Evolutionary conservation across 805 yeast genomes (phyloP).

Genomic region (Barnettozyma pratensis): DNA sequence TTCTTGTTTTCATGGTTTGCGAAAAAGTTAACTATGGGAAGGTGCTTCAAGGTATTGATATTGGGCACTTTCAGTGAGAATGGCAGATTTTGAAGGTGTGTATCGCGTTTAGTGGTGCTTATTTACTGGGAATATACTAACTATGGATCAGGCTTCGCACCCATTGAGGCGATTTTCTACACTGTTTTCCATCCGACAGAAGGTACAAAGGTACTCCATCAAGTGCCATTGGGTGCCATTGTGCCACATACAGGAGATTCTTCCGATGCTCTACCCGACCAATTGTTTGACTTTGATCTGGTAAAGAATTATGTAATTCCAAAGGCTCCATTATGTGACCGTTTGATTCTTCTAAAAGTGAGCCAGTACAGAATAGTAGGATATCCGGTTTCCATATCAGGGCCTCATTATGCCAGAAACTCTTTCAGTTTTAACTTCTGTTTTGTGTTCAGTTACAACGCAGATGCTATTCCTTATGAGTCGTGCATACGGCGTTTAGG

Average conservation of each 20-base stretch:
- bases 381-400: conserved; percentile 80
- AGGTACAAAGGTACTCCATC: conserved; percentile 88
- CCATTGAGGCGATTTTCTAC: conserved; percentile 84
- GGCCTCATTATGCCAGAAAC: conserved; percentile 77
- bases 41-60: too few species aligned
- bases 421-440: conserved; percentile 91
- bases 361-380: conserved; percentile 72
- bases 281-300: conserved; percentile 71
- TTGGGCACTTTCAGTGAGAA: background rate
- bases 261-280: conserved; percentile 28
- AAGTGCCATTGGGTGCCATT: conserved; percentile 78
- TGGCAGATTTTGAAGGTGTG: conserved; percentile 27
- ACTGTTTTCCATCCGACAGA: conserved; percentile 93
- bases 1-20: too few species aligned
- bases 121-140: background rate
- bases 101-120: background rate
- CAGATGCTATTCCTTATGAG: conserved; percentile 83
- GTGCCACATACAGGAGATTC: conserved; percentile 30
- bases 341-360: conserved; percentile 68
- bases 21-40: too few species aligned
- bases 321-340: conserved; percentile 84
- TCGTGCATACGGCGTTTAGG: conserved; percentile 81
- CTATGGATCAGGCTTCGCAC: conserved; percentile 65
- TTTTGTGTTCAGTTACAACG: conserved; percentile 79
- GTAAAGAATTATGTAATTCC: conserved; percentile 92